phyloP scores from a whole-genome alignment of 257 asterid species.

The Fraxinus americana region DNA sequence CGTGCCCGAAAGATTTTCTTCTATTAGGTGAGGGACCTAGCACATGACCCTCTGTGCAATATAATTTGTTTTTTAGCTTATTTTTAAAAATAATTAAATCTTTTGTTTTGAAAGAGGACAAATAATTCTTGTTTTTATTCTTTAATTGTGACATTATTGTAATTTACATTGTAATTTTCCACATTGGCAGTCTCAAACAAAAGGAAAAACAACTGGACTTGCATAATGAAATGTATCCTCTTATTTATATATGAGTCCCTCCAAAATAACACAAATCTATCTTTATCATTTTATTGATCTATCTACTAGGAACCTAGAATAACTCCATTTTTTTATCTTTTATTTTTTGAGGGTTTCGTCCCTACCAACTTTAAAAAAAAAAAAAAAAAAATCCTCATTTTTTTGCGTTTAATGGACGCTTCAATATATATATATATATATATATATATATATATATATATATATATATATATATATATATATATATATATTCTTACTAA shows the following conservation, averaged over 20 bases:
- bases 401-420: too few relatives aligned
- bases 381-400: too few relatives aligned
- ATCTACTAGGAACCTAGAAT: constrained; percentile 7
- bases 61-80: constrained; percentile 27
- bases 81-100: constrained; percentile 21
- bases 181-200: constrained; percentile 7
- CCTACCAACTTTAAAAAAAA: too few relatives aligned
- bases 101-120: constrained; percentile 34
- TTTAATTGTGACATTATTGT: constrained; percentile 31
- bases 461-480: too few relatives aligned
- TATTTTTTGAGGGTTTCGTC: too few relatives aligned
- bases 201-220: background rate
- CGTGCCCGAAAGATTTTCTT: constrained; percentile 27
- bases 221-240: background rate
- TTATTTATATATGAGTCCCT: background rate
- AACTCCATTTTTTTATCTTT: background rate
- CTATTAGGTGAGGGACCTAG: constrained; percentile 29
- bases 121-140: constrained; percentile 34
- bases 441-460: too few relatives aligned
- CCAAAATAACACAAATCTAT: constrained; percentile 15
- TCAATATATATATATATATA: too few relatives aligned
- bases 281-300: constrained; percentile 4
- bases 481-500: too few relatives aligned
- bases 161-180: constrained; percentile 8
- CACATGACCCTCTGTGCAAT: constrained; percentile 47